phyloP scores from a whole-genome alignment of 2,329 filamentous ascomycete genomes.

The Camillea tinctor region DNA sequence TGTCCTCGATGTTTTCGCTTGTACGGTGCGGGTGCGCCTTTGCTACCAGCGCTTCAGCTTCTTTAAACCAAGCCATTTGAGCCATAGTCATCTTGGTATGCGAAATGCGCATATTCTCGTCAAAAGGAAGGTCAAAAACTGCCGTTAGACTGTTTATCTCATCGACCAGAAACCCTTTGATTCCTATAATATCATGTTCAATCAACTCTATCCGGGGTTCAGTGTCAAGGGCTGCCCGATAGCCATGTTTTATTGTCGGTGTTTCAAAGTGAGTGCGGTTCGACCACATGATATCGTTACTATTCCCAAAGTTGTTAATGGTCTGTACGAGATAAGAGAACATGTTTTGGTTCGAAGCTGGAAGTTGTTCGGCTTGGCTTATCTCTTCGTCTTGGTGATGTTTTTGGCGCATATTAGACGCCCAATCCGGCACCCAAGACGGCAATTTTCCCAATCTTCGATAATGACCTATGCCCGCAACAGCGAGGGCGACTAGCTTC shows the following conservation, averaged over 20 bases:
- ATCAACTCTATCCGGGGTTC: conserved; percentile 2
- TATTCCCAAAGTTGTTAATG: conserved; percentile 7
- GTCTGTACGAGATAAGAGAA: conserved; percentile 6
- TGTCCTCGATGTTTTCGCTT: conserved; percentile 3
- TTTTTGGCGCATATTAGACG: conserved; percentile 7
- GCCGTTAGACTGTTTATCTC: conserved; percentile 4
- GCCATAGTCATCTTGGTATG: conserved; percentile 6
- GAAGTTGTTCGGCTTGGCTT: not conserved
- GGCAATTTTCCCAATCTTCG: conserved; percentile 6
- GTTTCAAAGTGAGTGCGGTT: conserved; percentile 1
- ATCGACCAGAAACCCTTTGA: conserved; percentile 6
- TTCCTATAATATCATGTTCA: conserved; percentile 2
- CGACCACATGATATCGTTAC: conserved; percentile 4
- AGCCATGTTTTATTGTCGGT: conserved; percentile 3
- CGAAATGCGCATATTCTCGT: conserved; percentile 6
- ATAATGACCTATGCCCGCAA: conserved; percentile 7
- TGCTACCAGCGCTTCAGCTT: conserved; percentile 3
- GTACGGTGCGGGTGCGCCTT: conserved; percentile 1
- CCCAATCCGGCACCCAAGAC: conserved; percentile 9
- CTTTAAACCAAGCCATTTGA: conserved; percentile 7
- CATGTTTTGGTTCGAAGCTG: not conserved
- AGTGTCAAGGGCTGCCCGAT: conserved; percentile 6
- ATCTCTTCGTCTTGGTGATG: not conserved
- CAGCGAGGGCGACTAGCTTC: conserved; percentile 3
- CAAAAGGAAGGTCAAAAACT: conserved; percentile 9